phyloP scores from a whole-genome alignment of 495 filamentous ascomycete genomes.

The Xylaria bambusicola region DNA sequence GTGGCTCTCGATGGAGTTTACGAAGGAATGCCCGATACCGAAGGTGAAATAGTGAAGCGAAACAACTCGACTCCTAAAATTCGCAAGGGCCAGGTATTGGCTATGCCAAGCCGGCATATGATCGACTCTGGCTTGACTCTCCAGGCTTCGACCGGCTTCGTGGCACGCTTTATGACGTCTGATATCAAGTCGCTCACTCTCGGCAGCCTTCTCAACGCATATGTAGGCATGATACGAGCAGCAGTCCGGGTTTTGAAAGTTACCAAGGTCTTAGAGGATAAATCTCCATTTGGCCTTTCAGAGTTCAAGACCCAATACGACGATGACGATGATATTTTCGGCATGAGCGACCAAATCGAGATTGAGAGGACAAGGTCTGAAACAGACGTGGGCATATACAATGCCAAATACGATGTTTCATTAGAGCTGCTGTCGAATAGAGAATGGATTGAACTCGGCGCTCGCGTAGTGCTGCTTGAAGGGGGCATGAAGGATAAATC shows the following conservation, averaged over 20 bases:
- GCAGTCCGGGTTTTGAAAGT: slow-evolving; percentile 65
- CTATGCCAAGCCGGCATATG: slow-evolving; percentile 56
- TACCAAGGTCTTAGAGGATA: slow-evolving; percentile 34
- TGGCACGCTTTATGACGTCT: slow-evolving; percentile 45
- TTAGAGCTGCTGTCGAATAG: slow-evolving; percentile 73
- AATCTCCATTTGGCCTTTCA: slow-evolving; percentile 21
- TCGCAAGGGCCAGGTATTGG: slow-evolving; percentile 83
- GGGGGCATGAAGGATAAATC: slow-evolving; percentile 59
- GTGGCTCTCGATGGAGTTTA: slow-evolving; percentile 56
- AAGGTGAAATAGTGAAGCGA: slow-evolving; percentile 24
- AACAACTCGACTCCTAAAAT: slow-evolving; percentile 50
- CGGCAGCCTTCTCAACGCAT: slow-evolving; percentile 70
- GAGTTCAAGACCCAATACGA: slow-evolving; percentile 18
- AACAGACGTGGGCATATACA: slow-evolving; percentile 34
- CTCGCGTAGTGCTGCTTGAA: slow-evolving; percentile 69
- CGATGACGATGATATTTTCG: slow-evolving; percentile 65
- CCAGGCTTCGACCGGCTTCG: slow-evolving; percentile 59
- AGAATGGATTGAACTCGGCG: slow-evolving; percentile 85
- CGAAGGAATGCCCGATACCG: slow-evolving; percentile 22
- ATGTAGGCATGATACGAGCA: slow-evolving; percentile 84
- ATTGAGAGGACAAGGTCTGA: slow-evolving; percentile 32
- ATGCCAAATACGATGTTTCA: slow-evolving; percentile 61
- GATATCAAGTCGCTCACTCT: slow-evolving; percentile 40
- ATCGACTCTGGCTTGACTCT: slow-evolving; percentile 46
- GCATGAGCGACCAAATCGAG: slow-evolving; percentile 59